Evolutionary conservation across 164 flowering plant genomes (phyloP), one percentile per base, ranked within the genome.

Genomic region (Annona cherimola): DNA sequence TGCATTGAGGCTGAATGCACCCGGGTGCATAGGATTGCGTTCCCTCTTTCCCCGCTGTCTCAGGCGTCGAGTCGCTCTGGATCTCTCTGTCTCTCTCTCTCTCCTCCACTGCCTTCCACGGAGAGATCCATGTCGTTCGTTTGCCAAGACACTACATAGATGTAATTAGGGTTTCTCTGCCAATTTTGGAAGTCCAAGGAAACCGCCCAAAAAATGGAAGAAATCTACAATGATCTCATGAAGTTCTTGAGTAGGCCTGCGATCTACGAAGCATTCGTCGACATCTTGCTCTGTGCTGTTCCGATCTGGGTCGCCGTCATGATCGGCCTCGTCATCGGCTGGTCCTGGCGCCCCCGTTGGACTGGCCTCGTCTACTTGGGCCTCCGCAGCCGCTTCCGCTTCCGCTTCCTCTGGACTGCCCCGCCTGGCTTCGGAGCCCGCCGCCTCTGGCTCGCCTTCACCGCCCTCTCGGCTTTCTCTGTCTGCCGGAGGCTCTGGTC

Each of bases 331-430:
- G 74, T 93, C 8, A 95, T 95, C 77, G 99, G 99, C 5, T 95
- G 99, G 97, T 91, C 99, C 0, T 95, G 99, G 99, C 79, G 90
- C 61, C 99, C 99, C 0, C 74, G 99, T 5, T 92, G 94, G 93
- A 92, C 92, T 12, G 91, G 97, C 20, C 71, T 92, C 42, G 63
- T 92, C 20, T 88, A 77, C 45, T 81, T 92, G 6, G 97, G 97
- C 45, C 76, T 92, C 59, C 87, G 95, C 1, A 77, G 85, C 81
- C 86, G 79, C 83, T 77, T 89, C 68, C 79, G 96, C 41, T 77
- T 89, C 68, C 79, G 96, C 41, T 89, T 92, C 76, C 63, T 83
- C 43, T 90, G 93, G 95, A 86, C 93, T 1, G 90, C 86, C 61
- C 93, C 95, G 18, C 92, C 95, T 0, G 93, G 93, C 0, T 83